Evolutionary conservation across 2,329 filamentous ascomycete species (phyloP), one percentile per base, ranked within the genome.

Genomic region (Trichophaea hybrida): DNA sequence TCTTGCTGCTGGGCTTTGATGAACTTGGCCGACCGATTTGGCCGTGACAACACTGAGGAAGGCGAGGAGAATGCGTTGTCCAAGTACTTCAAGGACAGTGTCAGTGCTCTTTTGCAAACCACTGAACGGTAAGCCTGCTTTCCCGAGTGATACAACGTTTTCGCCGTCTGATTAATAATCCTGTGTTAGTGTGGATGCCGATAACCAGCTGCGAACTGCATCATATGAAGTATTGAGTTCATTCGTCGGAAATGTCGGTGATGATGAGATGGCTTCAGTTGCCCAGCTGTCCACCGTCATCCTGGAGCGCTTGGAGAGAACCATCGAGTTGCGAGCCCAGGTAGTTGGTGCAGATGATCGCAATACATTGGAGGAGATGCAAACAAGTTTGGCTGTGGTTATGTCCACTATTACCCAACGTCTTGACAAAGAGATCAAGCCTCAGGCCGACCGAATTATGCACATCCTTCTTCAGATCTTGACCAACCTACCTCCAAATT

Each of bases 1-100:
- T 98, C 93, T 34, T 97, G 93, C 82, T 98, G 93, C 76, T 96
- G 94, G 93, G 90, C 93, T 35, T 76, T 98, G 67, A 97, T 98
- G 88, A 98, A 97, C 75, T 76, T 98, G 71, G 91, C 93, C 8
- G 93, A 98, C 71, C 85, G 90, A 63, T 98, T 97, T 71, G 87
- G 89, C 34, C 88, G 89, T 60, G 90, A 96, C 58, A 79, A 84
- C 59, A 31, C 10, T 7, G 43, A 57, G 6, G 62, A 61, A 32
- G 62, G 60, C 7, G 67, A 69, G 31, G 78, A 78, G 53, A 98
- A 97, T 75, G 80, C 88, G 48, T 78, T 98, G 54, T 94, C 90
- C 1, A 82, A 84, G 64, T 88, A 96, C 75, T 98, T 98, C 76
- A 85, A 95, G 74, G 82, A 90, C 69, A 95, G 90, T 71, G 85